Evolutionary conservation across 331 rosid species (phyloP).

Genomic region (Arachis monticola): DNA sequence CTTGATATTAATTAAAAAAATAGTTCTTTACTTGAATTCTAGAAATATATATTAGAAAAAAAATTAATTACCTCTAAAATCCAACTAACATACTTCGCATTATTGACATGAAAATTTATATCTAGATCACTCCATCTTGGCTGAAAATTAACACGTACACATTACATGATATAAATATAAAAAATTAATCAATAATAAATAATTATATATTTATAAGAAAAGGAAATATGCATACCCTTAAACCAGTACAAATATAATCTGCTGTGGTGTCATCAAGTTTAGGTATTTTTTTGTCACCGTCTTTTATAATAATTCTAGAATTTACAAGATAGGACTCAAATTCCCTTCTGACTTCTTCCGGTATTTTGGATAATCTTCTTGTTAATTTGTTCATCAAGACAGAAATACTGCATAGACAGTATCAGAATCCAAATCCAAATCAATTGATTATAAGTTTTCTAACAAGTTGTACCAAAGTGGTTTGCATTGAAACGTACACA

Average conservation of each 20-base stretch:
- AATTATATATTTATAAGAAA: slow-evolving; percentile 9
- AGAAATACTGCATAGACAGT: slow-evolving; percentile 68
- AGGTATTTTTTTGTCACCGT: slow-evolving; percentile 68
- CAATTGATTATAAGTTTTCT: slow-evolving; percentile 21
- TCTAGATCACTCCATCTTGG: slow-evolving; percentile 96
- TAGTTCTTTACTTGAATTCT: too few species aligned
- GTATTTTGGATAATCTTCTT: slow-evolving; percentile 86
- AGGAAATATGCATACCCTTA: slow-evolving; percentile 59
- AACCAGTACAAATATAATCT: slow-evolving; percentile 64
- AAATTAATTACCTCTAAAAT: slow-evolving; percentile 76
- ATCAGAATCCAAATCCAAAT: slow-evolving; percentile 47
- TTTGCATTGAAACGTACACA: neutral
- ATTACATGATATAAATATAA: neutral
- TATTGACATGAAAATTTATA: slow-evolving; percentile 94
- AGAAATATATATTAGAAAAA: neutral
- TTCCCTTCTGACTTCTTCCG: slow-evolving; percentile 84
- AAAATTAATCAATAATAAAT: slow-evolving; percentile 7
- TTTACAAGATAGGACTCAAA: slow-evolving; percentile 68
- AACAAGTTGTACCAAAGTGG: neutral
- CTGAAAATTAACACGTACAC: slow-evolving; percentile 45
- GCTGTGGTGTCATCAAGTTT: slow-evolving; percentile 78
- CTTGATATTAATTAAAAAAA: too few species aligned
- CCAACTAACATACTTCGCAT: slow-evolving; percentile 99
- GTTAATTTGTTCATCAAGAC: slow-evolving; percentile 96
- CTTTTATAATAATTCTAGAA: slow-evolving; percentile 76